Conservation (phyloP, 805 yeast species). For the Helenozyma rhizophorensis region DNA sequence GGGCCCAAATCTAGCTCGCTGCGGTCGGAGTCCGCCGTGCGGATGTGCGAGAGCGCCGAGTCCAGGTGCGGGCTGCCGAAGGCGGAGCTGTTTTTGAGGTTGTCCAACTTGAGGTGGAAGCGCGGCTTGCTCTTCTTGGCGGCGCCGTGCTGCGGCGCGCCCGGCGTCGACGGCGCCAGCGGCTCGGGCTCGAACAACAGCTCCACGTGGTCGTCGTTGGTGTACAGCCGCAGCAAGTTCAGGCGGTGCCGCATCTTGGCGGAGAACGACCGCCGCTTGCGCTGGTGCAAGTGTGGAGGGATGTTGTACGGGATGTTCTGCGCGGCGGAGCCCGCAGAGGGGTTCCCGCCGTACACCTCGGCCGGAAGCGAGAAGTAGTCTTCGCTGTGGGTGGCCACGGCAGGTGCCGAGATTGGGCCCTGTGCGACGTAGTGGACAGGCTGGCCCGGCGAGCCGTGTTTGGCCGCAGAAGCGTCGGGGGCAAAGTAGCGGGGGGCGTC, state of each 20-base stretch:
- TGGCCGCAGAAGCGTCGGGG: too few species aligned
- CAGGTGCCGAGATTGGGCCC: constrained; percentile 15
- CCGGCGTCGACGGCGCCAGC: not conserved
- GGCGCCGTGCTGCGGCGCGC: not conserved
- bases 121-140: constrained; percentile 18
- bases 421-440: constrained; percentile 2
- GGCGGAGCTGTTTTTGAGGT: constrained; percentile 14
- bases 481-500: too few species aligned
- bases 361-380: constrained; percentile 11
- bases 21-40: constrained; percentile 5
- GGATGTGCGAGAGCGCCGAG: constrained; percentile 4
- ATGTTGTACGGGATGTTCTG: not conserved
- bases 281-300: constrained; percentile 1
- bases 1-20: constrained; percentile 4
- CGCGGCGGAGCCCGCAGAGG: not conserved
- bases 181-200: constrained; percentile 1
- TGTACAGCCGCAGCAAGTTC: constrained; percentile 8
- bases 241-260: constrained; percentile 9
- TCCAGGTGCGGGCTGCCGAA: constrained; percentile 17
- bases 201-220: constrained; percentile 1
- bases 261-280: constrained; percentile 3
- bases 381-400: constrained; percentile 7
- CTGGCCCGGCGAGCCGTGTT: too few species aligned
- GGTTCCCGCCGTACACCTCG: constrained; percentile 1
- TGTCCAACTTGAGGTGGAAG: constrained; percentile 24